phyloP scores from a whole-genome alignment of 768 basidiomycete genomes.

The Leccinellum rugosiceps region DNA sequence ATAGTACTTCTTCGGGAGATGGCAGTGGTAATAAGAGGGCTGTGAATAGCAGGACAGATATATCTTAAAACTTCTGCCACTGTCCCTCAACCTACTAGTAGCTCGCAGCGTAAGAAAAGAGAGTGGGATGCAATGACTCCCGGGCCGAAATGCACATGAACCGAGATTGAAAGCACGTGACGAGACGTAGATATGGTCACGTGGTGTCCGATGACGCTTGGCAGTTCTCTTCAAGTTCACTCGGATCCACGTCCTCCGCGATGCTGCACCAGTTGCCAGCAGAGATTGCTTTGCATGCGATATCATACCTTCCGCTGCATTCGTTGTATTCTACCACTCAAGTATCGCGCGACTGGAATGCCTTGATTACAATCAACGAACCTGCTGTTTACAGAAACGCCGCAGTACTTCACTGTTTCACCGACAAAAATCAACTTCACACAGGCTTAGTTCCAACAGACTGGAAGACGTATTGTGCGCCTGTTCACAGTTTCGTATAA shows the following conservation, averaged over 20 bases:
- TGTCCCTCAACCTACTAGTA: no score
- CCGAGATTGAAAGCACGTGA: not conserved
- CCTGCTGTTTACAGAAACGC: constrained; percentile 55
- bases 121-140: no score
- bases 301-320: constrained; percentile 49
- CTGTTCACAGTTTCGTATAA: not conserved
- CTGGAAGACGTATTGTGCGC: constrained; percentile 64
- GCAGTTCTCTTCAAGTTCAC: not conserved
- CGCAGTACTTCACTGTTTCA: constrained; percentile 50
- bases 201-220: not conserved
- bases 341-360: constrained; percentile 46
- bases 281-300: constrained; percentile 51
- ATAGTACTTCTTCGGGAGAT: no score
- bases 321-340: constrained; percentile 36
- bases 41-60: no score
- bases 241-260: not conserved
- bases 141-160: no score
- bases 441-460: constrained; percentile 30
- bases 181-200: not conserved
- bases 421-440: constrained; percentile 33
- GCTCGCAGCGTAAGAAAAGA: no score
- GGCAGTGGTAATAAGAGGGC: no score
- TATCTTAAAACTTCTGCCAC: no score
- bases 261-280: constrained; percentile 49
- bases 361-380: constrained; percentile 47